phyloP scores from a whole-genome alignment of 2,329 filamentous ascomycete species.

The Cytospora mali region DNA sequence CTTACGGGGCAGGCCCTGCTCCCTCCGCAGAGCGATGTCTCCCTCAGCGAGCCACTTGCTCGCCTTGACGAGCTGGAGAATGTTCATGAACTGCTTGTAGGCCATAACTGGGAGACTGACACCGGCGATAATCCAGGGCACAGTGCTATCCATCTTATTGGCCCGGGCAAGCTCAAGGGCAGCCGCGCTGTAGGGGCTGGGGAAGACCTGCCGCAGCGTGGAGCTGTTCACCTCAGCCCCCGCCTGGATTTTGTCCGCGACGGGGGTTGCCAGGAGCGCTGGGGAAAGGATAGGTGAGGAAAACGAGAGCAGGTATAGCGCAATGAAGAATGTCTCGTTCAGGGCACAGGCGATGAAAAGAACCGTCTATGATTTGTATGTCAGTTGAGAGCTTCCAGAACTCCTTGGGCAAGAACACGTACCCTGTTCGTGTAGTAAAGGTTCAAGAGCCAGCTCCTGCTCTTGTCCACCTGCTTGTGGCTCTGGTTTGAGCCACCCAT shows the following conservation, averaged over 20 bases:
- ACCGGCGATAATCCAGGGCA: slow-evolving; percentile 79
- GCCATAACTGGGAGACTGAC: slow-evolving; percentile 86
- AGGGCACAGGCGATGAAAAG: slow-evolving; percentile 87
- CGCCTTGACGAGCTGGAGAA: slow-evolving; percentile 91
- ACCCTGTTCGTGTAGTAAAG: slow-evolving; percentile 98
- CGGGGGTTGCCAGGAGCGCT: slow-evolving; percentile 67
- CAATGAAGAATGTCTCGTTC: slow-evolving; percentile 98
- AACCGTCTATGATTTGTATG: slow-evolving; percentile 65
- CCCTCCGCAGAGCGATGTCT: slow-evolving; percentile 69
- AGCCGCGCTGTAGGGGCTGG: slow-evolving; percentile 87
- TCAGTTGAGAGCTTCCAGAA: slow-evolving; percentile 9
- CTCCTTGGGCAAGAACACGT: slow-evolving; percentile 34
- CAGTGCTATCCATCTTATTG: slow-evolving; percentile 72
- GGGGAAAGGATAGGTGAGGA: slow-evolving; percentile 87
- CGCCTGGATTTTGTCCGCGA: slow-evolving; percentile 59
- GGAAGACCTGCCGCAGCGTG: slow-evolving; percentile 74
- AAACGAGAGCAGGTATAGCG: slow-evolving; percentile 95
- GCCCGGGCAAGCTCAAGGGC: slow-evolving; percentile 90
- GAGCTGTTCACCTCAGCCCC: slow-evolving; percentile 72
- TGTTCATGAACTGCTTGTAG: slow-evolving; percentile 90
- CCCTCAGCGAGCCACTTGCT: slow-evolving; percentile 91
- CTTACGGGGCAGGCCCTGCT: slow-evolving; percentile 56
- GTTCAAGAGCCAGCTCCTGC: slow-evolving; percentile 85
- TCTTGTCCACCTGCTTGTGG: slow-evolving; percentile 93
- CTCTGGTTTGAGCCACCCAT: slow-evolving; percentile 80